These are phyloP conservation scores for Rheum nobile DNA, from an alignment of 148 eudicot genomes.

Conservation along the genomic window DNA sequence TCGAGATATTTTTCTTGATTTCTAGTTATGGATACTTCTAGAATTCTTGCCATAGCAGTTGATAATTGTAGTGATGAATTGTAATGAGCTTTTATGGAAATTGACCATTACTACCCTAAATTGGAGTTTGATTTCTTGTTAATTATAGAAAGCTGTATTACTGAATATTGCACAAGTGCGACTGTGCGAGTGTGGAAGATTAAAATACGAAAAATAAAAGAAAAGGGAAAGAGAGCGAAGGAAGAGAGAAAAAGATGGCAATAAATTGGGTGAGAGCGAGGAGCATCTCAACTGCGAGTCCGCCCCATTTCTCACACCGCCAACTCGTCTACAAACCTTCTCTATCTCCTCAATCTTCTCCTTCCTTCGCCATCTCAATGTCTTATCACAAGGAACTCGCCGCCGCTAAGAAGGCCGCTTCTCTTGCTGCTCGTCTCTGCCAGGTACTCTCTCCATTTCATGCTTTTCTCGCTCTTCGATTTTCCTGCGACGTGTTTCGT, in stretches of 20 bases:
- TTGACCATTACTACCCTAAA: no score
- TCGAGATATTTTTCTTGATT: no score
- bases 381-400: slow-evolving; percentile 45
- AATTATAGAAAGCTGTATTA: no score
- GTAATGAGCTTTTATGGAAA: no score
- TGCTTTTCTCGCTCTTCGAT: not conserved
- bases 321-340: not conserved
- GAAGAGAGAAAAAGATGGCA: not conserved
- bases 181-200: no score
- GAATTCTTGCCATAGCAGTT: no score
- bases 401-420: slow-evolving; percentile 81
- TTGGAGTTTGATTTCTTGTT: no score
- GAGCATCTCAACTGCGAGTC: not conserved
- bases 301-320: slow-evolving; percentile 1
- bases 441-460: slow-evolving; percentile 36
- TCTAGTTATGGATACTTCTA: no score
- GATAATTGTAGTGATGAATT: no score
- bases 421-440: slow-evolving; percentile 76
- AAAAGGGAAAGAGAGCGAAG: not conserved
- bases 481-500: not conserved
- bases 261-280: not conserved
- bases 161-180: no score
- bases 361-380: slow-evolving; percentile 18
- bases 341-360: not conserved
- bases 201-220: not conserved